Evolutionary conservation across 2,329 filamentous ascomycete genomes (phyloP).

Genomic region (Phyllosticta ampelicida): DNA sequence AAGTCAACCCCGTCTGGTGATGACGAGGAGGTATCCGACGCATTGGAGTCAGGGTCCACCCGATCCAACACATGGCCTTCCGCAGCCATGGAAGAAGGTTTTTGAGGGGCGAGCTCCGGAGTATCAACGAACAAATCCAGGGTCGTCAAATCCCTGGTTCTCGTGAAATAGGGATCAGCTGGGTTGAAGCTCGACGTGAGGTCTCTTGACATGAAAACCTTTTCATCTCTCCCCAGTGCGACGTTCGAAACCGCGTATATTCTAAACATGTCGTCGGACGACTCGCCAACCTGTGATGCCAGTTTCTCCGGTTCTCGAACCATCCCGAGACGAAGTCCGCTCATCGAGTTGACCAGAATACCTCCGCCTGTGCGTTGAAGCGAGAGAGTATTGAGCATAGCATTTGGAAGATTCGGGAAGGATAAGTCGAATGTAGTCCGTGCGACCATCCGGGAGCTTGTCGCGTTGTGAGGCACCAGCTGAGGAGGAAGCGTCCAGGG

Average conservation of each 20-base stretch:
- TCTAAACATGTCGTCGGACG: conserved; percentile 43
- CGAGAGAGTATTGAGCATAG: conserved; percentile 35
- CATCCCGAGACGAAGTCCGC: conserved; percentile 53
- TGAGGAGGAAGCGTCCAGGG: conserved; percentile 81
- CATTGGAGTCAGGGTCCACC: background rate
- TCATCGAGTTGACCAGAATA: conserved; percentile 49
- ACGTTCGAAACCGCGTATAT: conserved; percentile 75
- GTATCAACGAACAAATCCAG: conserved; percentile 63
- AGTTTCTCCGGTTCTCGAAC: conserved; percentile 46
- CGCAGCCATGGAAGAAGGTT: background rate
- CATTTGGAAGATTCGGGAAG: conserved; percentile 48
- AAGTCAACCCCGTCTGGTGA: conserved; percentile 19
- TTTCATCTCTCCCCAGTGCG: conserved; percentile 76
- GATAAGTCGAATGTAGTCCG: conserved; percentile 62
- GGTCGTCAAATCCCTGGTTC: conserved; percentile 60
- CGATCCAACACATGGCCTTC: background rate
- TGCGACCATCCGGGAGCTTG: conserved; percentile 60
- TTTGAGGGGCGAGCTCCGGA: conserved; percentile 17
- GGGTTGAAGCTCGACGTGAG: conserved; percentile 57
- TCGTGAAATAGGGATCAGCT: conserved; percentile 73
- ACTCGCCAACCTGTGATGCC: conserved; percentile 5
- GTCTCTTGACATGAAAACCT: conserved; percentile 66
- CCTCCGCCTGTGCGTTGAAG: conserved; percentile 49
- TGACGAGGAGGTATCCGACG: conserved; percentile 1
- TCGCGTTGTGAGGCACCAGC: conserved; percentile 65